phyloP scores from a whole-genome alignment of 2,329 filamentous ascomycete genomes.

The Neonectria faginata region DNA sequence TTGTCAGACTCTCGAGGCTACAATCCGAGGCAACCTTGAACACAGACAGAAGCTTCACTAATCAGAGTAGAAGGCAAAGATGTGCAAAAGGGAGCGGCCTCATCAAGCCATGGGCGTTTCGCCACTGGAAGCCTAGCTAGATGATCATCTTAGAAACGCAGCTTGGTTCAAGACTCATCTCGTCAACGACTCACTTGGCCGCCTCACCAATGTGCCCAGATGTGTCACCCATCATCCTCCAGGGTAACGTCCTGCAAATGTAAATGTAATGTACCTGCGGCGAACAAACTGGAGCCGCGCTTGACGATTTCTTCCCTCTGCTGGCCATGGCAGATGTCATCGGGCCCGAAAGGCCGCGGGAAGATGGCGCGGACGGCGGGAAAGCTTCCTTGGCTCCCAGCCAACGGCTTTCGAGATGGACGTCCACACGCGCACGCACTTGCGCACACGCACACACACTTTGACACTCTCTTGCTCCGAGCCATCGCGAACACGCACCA shows the following conservation, averaged over 20 bases:
- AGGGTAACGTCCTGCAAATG: neutral
- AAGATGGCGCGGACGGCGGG: conserved; percentile 22
- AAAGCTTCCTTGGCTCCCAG: conserved; percentile 18
- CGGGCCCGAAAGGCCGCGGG: neutral
- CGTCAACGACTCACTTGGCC: conserved; percentile 13
- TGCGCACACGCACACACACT: neutral
- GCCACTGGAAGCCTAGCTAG: conserved; percentile 25
- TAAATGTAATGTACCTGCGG: no score
- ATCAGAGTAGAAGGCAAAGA: neutral
- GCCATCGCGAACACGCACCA: conserved; percentile 21
- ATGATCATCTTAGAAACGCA: conserved; percentile 16
- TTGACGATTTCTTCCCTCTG: neutral
- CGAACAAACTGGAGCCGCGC: conserved; percentile 5
- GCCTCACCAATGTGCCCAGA: neutral
- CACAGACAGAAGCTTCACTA: neutral
- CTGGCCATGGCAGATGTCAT: neutral
- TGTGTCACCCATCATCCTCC: conserved; percentile 15
- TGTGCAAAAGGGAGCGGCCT: conserved; percentile 1
- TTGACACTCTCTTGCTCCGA: conserved; percentile 2
- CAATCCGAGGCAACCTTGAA: conserved; percentile 10
- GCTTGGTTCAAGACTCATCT: conserved; percentile 18
- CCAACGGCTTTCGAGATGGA: conserved; percentile 21
- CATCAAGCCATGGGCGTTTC: conserved; percentile 16
- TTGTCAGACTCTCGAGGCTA: neutral
- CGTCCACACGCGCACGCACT: conserved; percentile 4